Evolutionary conservation across 768 basidiomycete species (phyloP), one percentile per base, ranked within the genome.

Genomic region (Agaricus subrufescens): DNA sequence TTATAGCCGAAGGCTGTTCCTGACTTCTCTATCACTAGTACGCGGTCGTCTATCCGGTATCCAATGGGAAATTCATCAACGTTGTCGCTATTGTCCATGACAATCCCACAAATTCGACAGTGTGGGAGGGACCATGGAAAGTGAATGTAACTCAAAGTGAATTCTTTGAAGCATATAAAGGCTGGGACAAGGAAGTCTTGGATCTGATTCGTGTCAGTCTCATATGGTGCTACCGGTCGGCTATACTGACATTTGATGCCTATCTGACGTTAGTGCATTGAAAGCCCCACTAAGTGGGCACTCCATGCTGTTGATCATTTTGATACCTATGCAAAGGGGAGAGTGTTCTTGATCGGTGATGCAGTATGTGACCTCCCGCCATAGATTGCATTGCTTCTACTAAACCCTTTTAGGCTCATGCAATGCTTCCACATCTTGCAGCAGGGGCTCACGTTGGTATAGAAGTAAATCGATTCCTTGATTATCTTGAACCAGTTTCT

Each of bases 371-470:
- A n/a, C 49, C 30, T 37, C 23, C 31, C 14, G 14, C 11, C 9
- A 23, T 37, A n/a, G 11, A 29, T 23, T 37, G 23, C 3, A 12
- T 27, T n/a, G 19, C 34, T n/a, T 14, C 14, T 19, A 31, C 14
- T 19, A 31, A 19, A 43, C 38, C 6, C 3, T 45, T 6, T 4
- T n/a, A 71, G 72, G 75, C 76, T 4, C 78, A 79, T 61, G 76
- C 76, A 2, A 79, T 78, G 76, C 64, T 67, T 2, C 76, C 79
- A 10, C 73, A 76, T 65, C 72, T 76, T 60, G 79, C 76, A 23
- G 74, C 78, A 6, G 78, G 77, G n/a, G 79, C 78, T 3, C 77
- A 76, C 8, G 75, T 76, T 57, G 78, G 76, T 9, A 70, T 79
- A 43, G 79, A 81, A 65, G 76, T 75, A 53, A 38, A 54, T 38